These are phyloP conservation scores for Leishmania major DNA, from an alignment of 208 protist species.

Conservation along the genomic window DNA sequence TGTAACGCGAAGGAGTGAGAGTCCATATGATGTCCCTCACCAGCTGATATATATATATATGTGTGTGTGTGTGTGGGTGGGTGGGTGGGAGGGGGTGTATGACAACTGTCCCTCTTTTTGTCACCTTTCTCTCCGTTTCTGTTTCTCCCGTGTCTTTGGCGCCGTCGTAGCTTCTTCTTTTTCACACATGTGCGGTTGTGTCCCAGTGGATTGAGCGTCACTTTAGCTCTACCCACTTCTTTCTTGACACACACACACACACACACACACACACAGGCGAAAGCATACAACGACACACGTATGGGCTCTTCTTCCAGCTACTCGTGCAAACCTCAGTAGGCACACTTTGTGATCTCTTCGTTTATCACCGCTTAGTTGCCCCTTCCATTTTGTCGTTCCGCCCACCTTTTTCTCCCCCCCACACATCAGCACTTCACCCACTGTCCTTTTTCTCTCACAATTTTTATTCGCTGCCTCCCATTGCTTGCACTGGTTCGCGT, in stretches of 20 bases:
- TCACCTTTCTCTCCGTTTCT: neutral
- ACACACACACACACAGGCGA: neutral
- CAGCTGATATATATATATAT: neutral
- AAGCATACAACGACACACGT: neutral
- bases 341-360: neutral
- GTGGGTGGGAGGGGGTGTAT: neutral
- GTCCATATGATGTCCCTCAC: neutral
- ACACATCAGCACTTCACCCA: neutral
- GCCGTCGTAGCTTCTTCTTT: neutral
- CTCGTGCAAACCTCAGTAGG: neutral
- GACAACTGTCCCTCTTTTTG: neutral
- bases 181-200: neutral
- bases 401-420: neutral
- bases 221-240: neutral
- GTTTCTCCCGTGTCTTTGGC: neutral
- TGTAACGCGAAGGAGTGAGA: neutral
- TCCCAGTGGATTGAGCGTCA: neutral
- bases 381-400: neutral
- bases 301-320: conserved; percentile 13
- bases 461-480: neutral
- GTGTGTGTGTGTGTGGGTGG: neutral
- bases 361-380: neutral
- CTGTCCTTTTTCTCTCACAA: neutral
- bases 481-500: neutral
- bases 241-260: neutral